phyloP scores from a whole-genome alignment of 306 rosid species.

The Casuarina cunninghamiana region DNA sequence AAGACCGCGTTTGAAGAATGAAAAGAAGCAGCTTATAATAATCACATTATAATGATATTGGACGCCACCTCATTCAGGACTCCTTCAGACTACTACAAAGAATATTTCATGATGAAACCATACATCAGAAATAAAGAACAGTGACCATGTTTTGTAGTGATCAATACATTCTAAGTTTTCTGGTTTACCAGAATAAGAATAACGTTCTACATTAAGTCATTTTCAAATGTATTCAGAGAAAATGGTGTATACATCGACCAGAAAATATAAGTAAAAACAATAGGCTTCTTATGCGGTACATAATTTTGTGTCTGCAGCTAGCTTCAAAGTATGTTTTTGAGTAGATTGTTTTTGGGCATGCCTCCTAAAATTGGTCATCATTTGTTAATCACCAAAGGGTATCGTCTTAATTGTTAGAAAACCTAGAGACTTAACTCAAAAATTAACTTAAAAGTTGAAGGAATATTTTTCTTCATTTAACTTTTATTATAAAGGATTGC shows the following conservation, averaged over 20 bases:
- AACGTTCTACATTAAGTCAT: background rate
- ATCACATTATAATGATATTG: background rate
- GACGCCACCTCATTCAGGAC: background rate
- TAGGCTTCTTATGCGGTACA: background rate
- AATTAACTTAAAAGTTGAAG: too few species aligned
- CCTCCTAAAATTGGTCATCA: too few species aligned
- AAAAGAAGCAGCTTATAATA: slow-evolving; percentile 22
- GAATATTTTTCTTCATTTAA: too few species aligned
- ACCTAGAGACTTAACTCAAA: too few species aligned
- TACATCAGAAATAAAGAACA: background rate
- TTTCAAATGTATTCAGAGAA: background rate
- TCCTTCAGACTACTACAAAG: background rate
- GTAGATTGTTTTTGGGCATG: background rate
- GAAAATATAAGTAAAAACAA: background rate
- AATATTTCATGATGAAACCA: background rate
- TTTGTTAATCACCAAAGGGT: too few species aligned
- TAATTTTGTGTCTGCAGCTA: background rate
- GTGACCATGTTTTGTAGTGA: background rate
- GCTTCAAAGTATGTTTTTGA: background rate
- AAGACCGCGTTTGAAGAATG: slow-evolving; percentile 14
- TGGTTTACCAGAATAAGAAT: too few species aligned
- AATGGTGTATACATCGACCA: background rate
- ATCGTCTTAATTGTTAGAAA: too few species aligned
- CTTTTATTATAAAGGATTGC: too few species aligned
- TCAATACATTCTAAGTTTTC: too few species aligned